Evolutionary conservation across 345 rosid genomes (phyloP), one percentile per base, ranked within the genome.

Genomic region (Hevea brasiliensis): DNA sequence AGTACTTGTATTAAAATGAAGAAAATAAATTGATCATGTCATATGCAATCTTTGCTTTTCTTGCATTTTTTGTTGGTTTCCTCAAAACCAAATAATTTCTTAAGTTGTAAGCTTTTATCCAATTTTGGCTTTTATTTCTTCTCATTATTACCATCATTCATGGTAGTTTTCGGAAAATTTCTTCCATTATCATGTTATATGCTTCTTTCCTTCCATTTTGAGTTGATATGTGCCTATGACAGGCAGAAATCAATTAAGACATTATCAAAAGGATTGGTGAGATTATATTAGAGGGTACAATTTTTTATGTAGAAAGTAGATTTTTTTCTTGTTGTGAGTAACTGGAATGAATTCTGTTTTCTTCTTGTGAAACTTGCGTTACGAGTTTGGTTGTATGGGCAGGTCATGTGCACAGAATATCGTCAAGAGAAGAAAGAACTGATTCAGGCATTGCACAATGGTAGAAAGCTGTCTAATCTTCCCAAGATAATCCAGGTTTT

Each of bases 361-460:
- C 42, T 40, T n/a, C 40, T 32, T 50, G 32, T 60, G 53, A 62
- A 48, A 61, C 32, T 54, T 44, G 17, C 18, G 11, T 53, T n/a
- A 5, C 58, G 11, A 53, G 63, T 75, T 71, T 53, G 55, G 55
- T 23, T 44, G 3, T 15, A 45, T 60, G 80, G 61, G 59, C 85
- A 94, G 98, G 96, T 86, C 27, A 89, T 94, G 98, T 90, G 92
- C 67, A 86, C 82, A 9, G 90, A 90, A 58, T 73, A 84, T 80
- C 83, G 79, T 74, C 81, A 84, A 81, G 99, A 94, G 86, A 89
- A 85, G 83, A 84, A 70, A 72, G 92, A 89, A 76, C 66, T 94
- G 84, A 84, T 94, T 57, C 82, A 84, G 26, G 84, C 93, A 71
- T 78, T 89, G 61, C 92, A 85, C 73, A 94, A 85, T 73, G 92